Percentiles rank a stretch among this genome's conserved stretches.
These are phyloP conservation scores for Petunia secreta DNA, from an alignment of 257 asterid species.

Conservation along the genomic window DNA sequence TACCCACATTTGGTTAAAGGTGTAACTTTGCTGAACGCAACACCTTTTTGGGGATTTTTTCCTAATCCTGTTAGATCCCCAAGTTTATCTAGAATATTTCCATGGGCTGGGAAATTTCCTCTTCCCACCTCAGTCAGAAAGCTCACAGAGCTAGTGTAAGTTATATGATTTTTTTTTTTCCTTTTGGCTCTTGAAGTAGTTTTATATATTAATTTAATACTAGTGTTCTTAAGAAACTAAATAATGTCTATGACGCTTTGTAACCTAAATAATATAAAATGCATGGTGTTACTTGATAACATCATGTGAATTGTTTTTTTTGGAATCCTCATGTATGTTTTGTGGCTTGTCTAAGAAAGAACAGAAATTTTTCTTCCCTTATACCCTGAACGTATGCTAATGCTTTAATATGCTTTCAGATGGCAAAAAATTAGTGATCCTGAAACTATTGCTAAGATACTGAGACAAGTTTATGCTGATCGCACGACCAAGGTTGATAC, in stretches of 20 bases:
- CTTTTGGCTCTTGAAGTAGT: background rate
- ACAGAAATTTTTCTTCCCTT: background rate
- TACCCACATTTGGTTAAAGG: conserved; percentile 86
- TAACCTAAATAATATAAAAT: background rate
- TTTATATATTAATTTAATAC: background rate
- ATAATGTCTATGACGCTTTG: background rate
- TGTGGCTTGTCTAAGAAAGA: background rate
- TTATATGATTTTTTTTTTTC: background rate
- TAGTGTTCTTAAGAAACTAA: background rate
- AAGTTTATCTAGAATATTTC: conserved; percentile 62
- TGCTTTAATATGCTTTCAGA: conserved; percentile 39
- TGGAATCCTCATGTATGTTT: background rate
- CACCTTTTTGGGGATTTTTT: conserved; percentile 93
- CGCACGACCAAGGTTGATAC: conserved; percentile 69
- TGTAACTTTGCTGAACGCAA: conserved; percentile 79
- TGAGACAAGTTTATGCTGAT: conserved; percentile 83
- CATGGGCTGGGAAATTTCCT: conserved; percentile 90
- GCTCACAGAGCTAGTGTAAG: conserved; percentile 66
- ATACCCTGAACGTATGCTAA: background rate
- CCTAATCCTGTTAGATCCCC: conserved; percentile 81
- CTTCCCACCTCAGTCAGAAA: conserved; percentile 64
- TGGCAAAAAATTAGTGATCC: conserved; percentile 93
- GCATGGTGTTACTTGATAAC: background rate
- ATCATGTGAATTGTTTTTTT: background rate
- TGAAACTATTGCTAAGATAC: conserved; percentile 63